Conservation (phyloP, 768 basidiomycete genomes). For the Boletus rubropictus region DNA sequence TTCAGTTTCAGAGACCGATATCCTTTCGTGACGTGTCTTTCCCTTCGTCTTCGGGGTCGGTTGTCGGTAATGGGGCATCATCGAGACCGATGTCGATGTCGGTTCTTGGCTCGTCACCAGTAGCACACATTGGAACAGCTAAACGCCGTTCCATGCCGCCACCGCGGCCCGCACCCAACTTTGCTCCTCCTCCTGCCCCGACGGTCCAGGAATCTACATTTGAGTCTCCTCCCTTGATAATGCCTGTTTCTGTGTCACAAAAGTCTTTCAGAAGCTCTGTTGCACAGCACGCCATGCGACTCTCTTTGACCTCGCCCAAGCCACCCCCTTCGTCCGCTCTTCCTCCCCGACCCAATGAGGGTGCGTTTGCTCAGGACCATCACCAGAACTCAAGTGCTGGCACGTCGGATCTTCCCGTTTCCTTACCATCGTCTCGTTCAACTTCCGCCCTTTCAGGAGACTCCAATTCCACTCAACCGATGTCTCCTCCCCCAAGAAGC, state of each 20-base stretch:
- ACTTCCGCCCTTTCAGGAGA: conserved; percentile 32
- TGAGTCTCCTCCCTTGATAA: conserved; percentile 1
- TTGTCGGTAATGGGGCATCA: conserved; percentile 1
- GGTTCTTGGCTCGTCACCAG: conserved; percentile 8
- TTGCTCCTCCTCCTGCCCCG: conserved; percentile 67
- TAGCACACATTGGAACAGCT: conserved; percentile 23
- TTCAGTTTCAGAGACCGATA: conserved; percentile 8
- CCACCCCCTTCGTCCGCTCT: conserved; percentile 55
- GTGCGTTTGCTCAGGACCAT: conserved; percentile 22
- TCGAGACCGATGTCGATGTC: conserved; percentile 22
- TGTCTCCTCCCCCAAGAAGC: conserved; percentile 20
- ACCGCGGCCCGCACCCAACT: conserved; percentile 65
- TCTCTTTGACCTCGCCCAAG: conserved; percentile 58
- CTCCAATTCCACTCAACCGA: conserved; percentile 24
- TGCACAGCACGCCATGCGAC: conserved; percentile 49
- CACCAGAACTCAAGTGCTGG: conserved; percentile 32
- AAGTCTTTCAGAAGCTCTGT: conserved; percentile 52
- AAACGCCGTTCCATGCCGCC: conserved; percentile 66
- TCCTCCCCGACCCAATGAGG: conserved; percentile 66
- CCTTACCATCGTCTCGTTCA: conserved; percentile 41
- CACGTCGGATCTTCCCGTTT: conserved; percentile 34
- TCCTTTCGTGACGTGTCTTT: conserved; percentile 5
- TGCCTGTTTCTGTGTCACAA: conserved; percentile 12
- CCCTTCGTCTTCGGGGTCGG: conserved; percentile 10
- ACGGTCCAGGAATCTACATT: conserved; percentile 17